These are phyloP conservation scores for Rheum nobile DNA, from an alignment of 148 eudicot species.

Conservation along the genomic window DNA sequence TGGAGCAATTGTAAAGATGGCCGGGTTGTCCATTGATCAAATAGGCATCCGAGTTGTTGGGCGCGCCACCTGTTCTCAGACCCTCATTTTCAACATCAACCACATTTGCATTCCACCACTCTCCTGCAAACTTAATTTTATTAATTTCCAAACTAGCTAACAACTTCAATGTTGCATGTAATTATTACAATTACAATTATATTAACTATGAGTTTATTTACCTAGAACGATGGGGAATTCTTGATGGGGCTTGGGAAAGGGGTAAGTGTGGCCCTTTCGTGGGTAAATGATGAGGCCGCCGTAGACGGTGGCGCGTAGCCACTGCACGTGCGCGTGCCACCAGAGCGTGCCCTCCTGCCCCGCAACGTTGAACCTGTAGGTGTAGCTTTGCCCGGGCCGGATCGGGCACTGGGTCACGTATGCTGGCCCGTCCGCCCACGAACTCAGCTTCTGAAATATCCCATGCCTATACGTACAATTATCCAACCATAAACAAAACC, in stretches of 20 bases:
- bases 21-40: conserved; percentile 68
- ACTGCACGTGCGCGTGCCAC: conserved; percentile 82
- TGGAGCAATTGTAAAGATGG: conserved; percentile 43
- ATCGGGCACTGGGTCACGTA: conserved; percentile 68
- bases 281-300: conserved; percentile 70
- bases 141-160: not conserved
- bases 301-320: conserved; percentile 81
- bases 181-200: not conserved
- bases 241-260: conserved; percentile 47
- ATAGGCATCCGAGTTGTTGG: conserved; percentile 45
- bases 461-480: conserved; percentile 62
- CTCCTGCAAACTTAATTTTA: conserved; percentile 27
- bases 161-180: not conserved
- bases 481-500: not conserved
- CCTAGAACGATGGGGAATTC: conserved; percentile 64
- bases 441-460: conserved; percentile 32
- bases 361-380: conserved; percentile 36
- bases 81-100: conserved; percentile 29
- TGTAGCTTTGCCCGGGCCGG: conserved; percentile 39
- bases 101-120: conserved; percentile 72
- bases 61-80: conserved; percentile 29
- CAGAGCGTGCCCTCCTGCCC: conserved; percentile 79
- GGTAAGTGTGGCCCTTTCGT: conserved; percentile 36
- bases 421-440: conserved; percentile 78
- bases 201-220: conserved; percentile 6